Evolutionary conservation across 768 basidiomycete species (phyloP), one percentile per base, ranked within the genome.

Genomic region (Amanita brunnescens): DNA sequence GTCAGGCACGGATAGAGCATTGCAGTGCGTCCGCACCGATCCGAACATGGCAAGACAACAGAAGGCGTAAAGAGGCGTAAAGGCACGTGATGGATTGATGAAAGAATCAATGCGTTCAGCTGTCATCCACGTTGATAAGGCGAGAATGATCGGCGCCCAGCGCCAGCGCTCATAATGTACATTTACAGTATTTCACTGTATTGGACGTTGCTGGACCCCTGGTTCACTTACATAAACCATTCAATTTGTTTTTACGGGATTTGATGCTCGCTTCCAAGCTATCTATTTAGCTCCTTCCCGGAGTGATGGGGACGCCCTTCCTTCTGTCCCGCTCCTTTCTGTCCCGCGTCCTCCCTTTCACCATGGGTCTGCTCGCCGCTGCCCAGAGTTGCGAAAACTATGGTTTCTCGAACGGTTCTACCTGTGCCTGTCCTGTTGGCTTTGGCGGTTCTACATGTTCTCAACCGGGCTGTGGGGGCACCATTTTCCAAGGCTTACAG

Each of bases 361-460:
- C 38, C 40, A 30, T 21, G 49, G 49, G 47, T 51, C 41, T 56
- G 44, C 45, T 61, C 48, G 61, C 35, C 62, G 29, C 55, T 62
- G 42, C 66, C 1, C 75, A 76, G 57, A 65, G 71, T 49, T 92
- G 90, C 68, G 74, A 80, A 52, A 90, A 92, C 61, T 86, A 81
- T 60, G 89, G 85, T 26, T 60, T 70, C 3, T 57, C 64, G 35
- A 80, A 78, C 54, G 79, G 76, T 8, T 72, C 79, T 20, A 59
- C 62, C 20, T 94, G 92, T 62, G 65, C 74, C 20, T 96, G 93
- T 64, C 91, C 91, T 4, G 76, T 79, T 20, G 91, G 91, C 10
- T 91, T 89, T 60, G 87, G 86, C 9, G 88, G 86, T 6, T 49
- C 77, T 23, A 77, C 75, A 18, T 92, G 91, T 60, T 73, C 79